Conservation (phyloP, 2,329 filamentous ascomycete genomes). For the Fusarium graminum region DNA sequence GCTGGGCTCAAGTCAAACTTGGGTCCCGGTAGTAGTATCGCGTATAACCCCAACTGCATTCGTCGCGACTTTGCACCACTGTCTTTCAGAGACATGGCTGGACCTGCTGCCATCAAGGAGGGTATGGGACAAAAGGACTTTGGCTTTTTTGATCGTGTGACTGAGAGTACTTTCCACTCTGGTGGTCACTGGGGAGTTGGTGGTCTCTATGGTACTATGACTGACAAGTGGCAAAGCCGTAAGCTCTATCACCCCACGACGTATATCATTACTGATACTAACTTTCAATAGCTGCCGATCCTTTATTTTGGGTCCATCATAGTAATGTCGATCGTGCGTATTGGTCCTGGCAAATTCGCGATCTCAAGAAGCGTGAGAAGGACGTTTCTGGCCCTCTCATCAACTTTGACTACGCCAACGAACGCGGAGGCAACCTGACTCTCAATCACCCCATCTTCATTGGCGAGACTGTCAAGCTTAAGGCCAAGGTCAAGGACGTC, state of each 20-base stretch:
- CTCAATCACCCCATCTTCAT: conserved; percentile 11
- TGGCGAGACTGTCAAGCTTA: conserved; percentile 15
- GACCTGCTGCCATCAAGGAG: conserved; percentile 26
- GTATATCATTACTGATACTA: neutral
- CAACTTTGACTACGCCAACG: conserved; percentile 31
- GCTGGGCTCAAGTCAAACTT: conserved; percentile 31
- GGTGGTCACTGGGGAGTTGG: conserved; percentile 48
- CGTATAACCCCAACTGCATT: conserved; percentile 25
- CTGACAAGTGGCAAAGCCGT: conserved; percentile 37
- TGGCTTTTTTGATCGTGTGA: conserved; percentile 34
- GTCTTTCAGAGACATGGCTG: conserved; percentile 28
- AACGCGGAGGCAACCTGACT: conserved; percentile 20
- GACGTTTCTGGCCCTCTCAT: conserved; percentile 34
- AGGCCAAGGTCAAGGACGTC: conserved; percentile 24
- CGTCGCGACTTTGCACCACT: conserved; percentile 34
- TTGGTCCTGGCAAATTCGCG: conserved; percentile 39
- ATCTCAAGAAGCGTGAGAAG: conserved; percentile 22
- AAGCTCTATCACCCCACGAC: neutral
- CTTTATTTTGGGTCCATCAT: conserved; percentile 50
- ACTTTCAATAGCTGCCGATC: conserved; percentile 35
- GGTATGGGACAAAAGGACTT: conserved; percentile 44
- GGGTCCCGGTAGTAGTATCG: conserved; percentile 22
- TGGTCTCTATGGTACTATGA: conserved; percentile 48
- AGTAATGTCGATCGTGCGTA: conserved; percentile 49
- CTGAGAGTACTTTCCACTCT: conserved; percentile 47